Evolutionary conservation across 192 early-diverging fungal genomes (phyloP).

Genomic region (Anaeromyces robustus): DNA sequence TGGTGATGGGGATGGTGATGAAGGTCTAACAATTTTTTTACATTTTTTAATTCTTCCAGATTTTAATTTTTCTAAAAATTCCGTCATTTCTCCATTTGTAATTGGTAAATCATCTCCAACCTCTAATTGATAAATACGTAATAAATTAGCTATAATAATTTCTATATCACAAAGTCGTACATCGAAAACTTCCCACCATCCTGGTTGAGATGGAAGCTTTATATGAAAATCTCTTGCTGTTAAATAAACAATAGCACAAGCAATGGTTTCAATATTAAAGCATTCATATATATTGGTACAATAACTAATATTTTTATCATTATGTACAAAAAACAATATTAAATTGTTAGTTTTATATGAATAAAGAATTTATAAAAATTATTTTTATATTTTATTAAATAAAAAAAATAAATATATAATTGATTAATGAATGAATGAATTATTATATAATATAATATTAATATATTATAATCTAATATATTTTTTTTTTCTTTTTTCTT

Average conservation of each 20-base stretch:
- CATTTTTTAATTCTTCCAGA: neutral
- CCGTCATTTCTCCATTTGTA: neutral
- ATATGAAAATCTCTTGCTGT: slow-evolving; percentile 49
- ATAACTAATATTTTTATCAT: slow-evolving; percentile 20
- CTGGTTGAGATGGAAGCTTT: slow-evolving; percentile 49
- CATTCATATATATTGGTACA: slow-evolving; percentile 57
- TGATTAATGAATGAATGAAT: no score
- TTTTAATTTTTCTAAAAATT: neutral
- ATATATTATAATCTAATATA: no score
- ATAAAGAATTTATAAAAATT: no score
- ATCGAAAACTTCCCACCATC: slow-evolving; percentile 84
- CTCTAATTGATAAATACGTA: neutral
- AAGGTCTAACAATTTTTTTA: neutral
- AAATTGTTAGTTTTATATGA: no score
- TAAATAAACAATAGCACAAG: slow-evolving; percentile 71
- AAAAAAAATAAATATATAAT: no score
- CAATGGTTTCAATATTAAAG: slow-evolving; percentile 68
- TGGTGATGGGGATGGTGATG: neutral
- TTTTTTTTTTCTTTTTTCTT: no score
- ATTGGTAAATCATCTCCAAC: neutral
- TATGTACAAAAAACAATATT: no score
- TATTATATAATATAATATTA: no score
- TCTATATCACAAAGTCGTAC: slow-evolving; percentile 45
- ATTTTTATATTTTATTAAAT: no score
- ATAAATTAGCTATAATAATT: slow-evolving; percentile 29